A percentile compares a stretch with the other conserved stretches of the same genome.
Conservation (phyloP, 2,329 filamentous ascomycete species). For the Aspergillus tanneri region DNA sequence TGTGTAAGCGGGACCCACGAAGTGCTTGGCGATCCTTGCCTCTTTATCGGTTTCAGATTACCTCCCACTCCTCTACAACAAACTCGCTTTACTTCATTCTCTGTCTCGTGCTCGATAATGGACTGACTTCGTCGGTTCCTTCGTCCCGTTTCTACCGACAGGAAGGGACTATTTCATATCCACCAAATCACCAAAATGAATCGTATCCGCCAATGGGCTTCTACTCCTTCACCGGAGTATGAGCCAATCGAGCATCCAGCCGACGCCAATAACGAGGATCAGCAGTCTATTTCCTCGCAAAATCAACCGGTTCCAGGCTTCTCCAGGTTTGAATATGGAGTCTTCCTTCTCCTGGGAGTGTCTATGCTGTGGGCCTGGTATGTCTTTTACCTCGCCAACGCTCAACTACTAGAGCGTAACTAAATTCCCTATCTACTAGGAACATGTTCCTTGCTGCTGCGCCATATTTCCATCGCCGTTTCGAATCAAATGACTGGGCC, state of each 20-base stretch:
- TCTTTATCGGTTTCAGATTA: conserved; percentile 11
- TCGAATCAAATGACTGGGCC: conserved; percentile 68
- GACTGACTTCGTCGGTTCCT: conserved; percentile 3
- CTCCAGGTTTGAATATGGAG: conserved; percentile 80
- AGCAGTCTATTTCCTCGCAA: conserved; percentile 12
- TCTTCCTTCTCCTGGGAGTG: conserved; percentile 82
- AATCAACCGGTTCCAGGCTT: conserved; percentile 48
- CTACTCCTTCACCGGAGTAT: conserved; percentile 28
- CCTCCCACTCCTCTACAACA: not conserved
- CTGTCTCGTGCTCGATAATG: conserved; percentile 4
- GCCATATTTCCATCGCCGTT: conserved; percentile 86
- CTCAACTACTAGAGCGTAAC: not conserved
- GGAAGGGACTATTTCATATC: conserved; percentile 1
- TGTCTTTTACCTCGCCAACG: conserved; percentile 25
- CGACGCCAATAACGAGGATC: conserved; percentile 34
- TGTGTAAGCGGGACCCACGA: not conserved
- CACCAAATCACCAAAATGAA: conserved; percentile 27
- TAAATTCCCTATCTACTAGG: conserved; percentile 51
- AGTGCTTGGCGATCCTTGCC: conserved; percentile 9
- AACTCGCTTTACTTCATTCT: not conserved
- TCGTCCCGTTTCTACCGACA: not conserved
- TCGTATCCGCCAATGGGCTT: conserved; percentile 35
- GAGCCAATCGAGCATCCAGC: conserved; percentile 31
- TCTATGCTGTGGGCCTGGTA: conserved; percentile 99
- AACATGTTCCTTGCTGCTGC: conserved; percentile 98